These are phyloP conservation scores for Osmanthus fragrans DNA, from an alignment of 257 asterid genomes.

Conservation along the genomic window DNA sequence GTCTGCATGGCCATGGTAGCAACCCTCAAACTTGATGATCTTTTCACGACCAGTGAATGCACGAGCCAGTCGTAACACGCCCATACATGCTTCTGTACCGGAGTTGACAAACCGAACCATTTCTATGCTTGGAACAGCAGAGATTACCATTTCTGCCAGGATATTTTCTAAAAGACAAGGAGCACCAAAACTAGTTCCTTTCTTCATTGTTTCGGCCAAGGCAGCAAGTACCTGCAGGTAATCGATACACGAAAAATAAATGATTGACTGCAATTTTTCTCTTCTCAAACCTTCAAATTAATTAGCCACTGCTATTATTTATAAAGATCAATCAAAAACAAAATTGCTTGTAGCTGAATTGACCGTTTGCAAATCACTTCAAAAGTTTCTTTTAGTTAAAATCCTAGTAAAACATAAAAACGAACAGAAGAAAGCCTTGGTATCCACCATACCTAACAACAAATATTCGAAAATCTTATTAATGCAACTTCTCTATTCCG, in stretches of 20 bases:
- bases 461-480: background rate
- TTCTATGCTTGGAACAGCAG: slow-evolving; percentile 96
- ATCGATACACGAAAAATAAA: background rate
- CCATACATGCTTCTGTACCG: slow-evolving; percentile 99
- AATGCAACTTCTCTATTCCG: background rate
- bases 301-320: background rate
- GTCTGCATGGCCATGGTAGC: slow-evolving; percentile 99
- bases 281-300: background rate
- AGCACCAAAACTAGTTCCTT: slow-evolving; percentile 99
- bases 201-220: slow-evolving; percentile 91
- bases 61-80: slow-evolving; percentile 89
- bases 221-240: slow-evolving; percentile 79
- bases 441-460: background rate
- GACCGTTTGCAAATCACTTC: background rate
- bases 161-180: slow-evolving; percentile 94
- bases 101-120: slow-evolving; percentile 99
- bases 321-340: background rate
- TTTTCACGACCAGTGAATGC: slow-evolving; percentile 85
- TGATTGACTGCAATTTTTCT: background rate
- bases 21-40: slow-evolving; percentile 92
- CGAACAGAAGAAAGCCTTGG: background rate
- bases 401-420: background rate
- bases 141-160: slow-evolving; percentile 90
- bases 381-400: background rate
- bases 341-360: background rate